These are phyloP conservation scores for Raffaelea ambrosiae DNA, from an alignment of 2,329 filamentous ascomycete species.

Conservation along the genomic window DNA sequence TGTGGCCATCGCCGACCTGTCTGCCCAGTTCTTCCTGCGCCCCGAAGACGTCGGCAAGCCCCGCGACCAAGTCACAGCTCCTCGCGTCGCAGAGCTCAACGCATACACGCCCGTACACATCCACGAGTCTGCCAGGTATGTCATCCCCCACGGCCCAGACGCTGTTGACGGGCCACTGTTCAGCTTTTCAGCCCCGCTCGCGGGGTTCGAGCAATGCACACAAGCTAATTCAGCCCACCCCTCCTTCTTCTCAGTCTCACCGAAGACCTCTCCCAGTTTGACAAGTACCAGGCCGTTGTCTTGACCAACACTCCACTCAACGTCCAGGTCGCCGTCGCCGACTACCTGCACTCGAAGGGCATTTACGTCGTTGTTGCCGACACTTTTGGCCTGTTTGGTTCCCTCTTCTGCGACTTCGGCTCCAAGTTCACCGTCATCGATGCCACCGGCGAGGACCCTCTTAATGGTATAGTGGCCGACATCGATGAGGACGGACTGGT, in stretches of 20 bases:
- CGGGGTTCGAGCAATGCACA: too few relatives aligned
- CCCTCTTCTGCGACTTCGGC: constrained; percentile 95
- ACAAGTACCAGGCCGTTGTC: constrained; percentile 88
- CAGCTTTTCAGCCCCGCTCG: too few relatives aligned
- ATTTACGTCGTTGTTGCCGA: constrained; percentile 86
- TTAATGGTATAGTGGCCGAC: constrained; percentile 80
- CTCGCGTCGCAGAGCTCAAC: constrained; percentile 88
- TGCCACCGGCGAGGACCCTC: constrained; percentile 78
- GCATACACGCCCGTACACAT: constrained; percentile 87
- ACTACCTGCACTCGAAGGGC: constrained; percentile 89
- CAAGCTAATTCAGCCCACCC: constrained; percentile 6
- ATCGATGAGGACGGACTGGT: constrained; percentile 88
- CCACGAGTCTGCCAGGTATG: constrained; percentile 50
- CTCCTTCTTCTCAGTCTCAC: constrained; percentile 49
- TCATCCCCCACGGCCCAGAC: too few relatives aligned
- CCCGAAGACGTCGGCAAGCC: constrained; percentile 85
- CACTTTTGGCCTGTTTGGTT: constrained; percentile 89
- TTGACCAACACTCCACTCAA: constrained; percentile 76
- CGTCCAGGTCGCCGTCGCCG: constrained; percentile 74
- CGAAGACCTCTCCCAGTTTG: constrained; percentile 70
- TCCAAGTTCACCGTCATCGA: constrained; percentile 88
- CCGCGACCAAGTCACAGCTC: constrained; percentile 76
- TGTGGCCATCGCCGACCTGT: constrained; percentile 78
- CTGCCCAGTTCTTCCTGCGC: constrained; percentile 93
- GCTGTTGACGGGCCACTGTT: too few relatives aligned